Evolutionary conservation across 495 filamentous ascomycete genomes (phyloP).

Genomic region (Penicillium turbatum): DNA sequence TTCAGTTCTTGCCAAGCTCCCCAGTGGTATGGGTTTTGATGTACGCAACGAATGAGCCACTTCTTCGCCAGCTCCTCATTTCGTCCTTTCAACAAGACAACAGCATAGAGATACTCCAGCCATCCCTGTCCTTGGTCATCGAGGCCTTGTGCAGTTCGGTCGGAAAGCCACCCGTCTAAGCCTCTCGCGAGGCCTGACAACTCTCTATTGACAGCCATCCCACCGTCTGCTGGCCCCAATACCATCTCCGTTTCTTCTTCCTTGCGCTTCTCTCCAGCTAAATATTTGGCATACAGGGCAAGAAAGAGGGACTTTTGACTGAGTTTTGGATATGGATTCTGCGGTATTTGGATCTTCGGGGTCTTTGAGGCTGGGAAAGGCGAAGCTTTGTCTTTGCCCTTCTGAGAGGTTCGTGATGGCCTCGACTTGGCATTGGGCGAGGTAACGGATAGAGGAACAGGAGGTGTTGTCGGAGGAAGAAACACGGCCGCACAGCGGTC

Average conservation of each 20-base stretch:
- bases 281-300: conserved; percentile 83
- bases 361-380: conserved; percentile 27
- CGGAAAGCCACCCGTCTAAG: conserved; percentile 71
- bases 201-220: conserved; percentile 77
- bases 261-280: conserved; percentile 92
- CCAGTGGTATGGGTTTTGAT: conserved; percentile 90
- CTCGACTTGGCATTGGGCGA: conserved; percentile 42
- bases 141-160: conserved; percentile 53
- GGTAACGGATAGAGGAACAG: conserved; percentile 51
- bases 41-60: conserved; percentile 80
- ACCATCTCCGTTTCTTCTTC: conserved; percentile 98
- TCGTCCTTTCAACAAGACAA: conserved; percentile 85
- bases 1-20: conserved; percentile 89
- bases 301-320: conserved; percentile 94
- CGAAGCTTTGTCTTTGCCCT: conserved; percentile 53
- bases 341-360: conserved; percentile 22
- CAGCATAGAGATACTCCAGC: conserved; percentile 93
- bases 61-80: conserved; percentile 78
- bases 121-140: conserved; percentile 76
- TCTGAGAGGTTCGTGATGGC: conserved; percentile 38
- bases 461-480: conserved; percentile 66
- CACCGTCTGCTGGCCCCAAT: conserved; percentile 85
- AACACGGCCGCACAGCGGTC: conserved; percentile 93
- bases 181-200: conserved; percentile 67
- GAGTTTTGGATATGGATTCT: conserved; percentile 50